Conservation (phyloP, 352 stramenopile genomes). For the Globisporangium parvum region DNA sequence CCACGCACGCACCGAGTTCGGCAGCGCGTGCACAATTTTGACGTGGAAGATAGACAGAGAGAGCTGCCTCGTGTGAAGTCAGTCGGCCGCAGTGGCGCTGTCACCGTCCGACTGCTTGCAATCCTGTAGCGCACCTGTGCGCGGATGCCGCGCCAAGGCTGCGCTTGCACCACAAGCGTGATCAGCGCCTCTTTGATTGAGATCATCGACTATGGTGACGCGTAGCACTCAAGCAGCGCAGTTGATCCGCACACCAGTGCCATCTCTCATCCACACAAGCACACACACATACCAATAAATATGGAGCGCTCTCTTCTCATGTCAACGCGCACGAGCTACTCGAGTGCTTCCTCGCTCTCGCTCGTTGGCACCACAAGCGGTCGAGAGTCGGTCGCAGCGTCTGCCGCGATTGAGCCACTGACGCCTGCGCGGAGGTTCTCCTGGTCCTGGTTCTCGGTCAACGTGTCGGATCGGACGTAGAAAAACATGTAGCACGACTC, state of each 20-base stretch:
- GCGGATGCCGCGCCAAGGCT: too few species aligned
- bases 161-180: too few species aligned
- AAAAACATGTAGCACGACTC: slow-evolving; percentile 89
- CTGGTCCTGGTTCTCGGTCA: slow-evolving; percentile 30
- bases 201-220: background rate
- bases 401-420: background rate
- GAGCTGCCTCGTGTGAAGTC: background rate
- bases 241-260: background rate
- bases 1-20: background rate
- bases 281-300: slow-evolving; percentile 8
- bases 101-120: too few species aligned
- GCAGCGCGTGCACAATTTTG: slow-evolving; percentile 11
- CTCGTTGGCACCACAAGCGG: too few species aligned
- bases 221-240: too few species aligned
- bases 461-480: slow-evolving; percentile 49
- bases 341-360: background rate
- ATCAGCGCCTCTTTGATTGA: too few species aligned
- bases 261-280: too few species aligned
- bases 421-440: slow-evolving; percentile 48
- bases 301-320: too few species aligned
- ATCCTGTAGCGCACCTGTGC: too few species aligned
- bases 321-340: slow-evolving; percentile 16
- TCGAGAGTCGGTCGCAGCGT: background rate
- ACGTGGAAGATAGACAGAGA: background rate
- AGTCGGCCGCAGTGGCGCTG: too few species aligned